Base-by-base conservation (phyloP, 306 rosid genomes). In the Quercus wislizeni region DNA sequence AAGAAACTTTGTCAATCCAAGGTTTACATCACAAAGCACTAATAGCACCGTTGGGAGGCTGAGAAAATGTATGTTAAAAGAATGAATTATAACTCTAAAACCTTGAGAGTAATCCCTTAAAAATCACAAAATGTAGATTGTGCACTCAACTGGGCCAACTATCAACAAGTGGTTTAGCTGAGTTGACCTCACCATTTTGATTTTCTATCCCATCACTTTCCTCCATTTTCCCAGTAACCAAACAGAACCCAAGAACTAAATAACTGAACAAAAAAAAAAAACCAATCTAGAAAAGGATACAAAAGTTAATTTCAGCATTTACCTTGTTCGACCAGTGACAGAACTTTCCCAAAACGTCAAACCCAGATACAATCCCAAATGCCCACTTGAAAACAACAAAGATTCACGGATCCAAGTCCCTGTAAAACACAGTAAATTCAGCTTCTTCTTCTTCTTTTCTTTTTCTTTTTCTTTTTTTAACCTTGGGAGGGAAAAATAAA, bases 341-440 rank as follows among this genome's bases (percentile, higher is more conserved):
- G 1, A 71, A 57, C 71, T 79, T 35, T 14, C 75, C 79, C 54
- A 51, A 82, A 85, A 80, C 13, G 80, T 54, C 67, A 79, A 81
- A 85, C 81, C 21, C 84, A 30, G 67, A 68, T 74, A 85, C 55
- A 74, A 82, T 74, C 74, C 51, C 69, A 56, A 61, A 79, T 79
- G 28, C 76, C 75, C 80, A 62, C 74, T 6, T 33, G 83, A n/a
- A 30, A 64, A 17, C 5, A 64, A 27, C 74, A 88, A 79, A 84
- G 54, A 55, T 59, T 69, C 30, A 63, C 83, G 82, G 96, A 90
- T 92, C 94, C 90, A 85, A 85, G 85, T 54, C 58, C 27, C 71
- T 49, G 23, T 71, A 71, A 69, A 79, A 70, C 54, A 72, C 84
- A 85, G 83, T 78, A 89, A 78, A 75, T 77, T 86, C 82, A 82